Conservation (phyloP, 768 basidiomycete genomes). For the Austroboletus festivus region DNA sequence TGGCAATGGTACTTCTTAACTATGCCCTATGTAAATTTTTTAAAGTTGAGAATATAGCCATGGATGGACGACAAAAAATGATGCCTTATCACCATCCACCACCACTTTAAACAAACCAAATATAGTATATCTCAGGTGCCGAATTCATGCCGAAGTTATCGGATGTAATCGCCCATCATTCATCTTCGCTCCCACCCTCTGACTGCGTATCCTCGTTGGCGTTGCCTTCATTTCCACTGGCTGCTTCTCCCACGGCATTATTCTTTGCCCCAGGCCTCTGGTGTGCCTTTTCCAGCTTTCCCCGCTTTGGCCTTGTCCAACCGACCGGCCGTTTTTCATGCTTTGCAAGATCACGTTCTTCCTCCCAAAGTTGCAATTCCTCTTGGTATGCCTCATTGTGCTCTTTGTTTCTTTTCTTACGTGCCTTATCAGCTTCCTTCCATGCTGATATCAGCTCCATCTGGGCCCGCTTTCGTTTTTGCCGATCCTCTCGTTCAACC, state of each 20-base stretch:
- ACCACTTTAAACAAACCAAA: too few relatives aligned
- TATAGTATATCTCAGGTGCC: too few relatives aligned
- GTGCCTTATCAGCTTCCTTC: background rate
- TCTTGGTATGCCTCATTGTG: background rate
- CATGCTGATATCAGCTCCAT: background rate
- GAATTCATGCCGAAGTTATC: too few relatives aligned
- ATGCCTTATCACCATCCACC: too few relatives aligned
- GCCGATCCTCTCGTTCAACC: background rate
- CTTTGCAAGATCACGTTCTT: background rate
- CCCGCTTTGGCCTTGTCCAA: background rate
- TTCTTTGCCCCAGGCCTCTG: background rate
- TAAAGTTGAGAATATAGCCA: too few relatives aligned
- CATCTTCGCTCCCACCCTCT: background rate
- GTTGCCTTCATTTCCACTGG: background rate
- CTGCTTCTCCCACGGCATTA: too few relatives aligned
- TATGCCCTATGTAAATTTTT: too few relatives aligned
- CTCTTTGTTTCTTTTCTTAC: background rate
- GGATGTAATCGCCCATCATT: background rate
- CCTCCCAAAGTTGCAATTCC: background rate
- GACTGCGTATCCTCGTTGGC: background rate
- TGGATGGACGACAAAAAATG: too few relatives aligned
- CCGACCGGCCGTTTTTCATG: background rate
- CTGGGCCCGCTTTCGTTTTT: too few relatives aligned
- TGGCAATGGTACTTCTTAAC: too few relatives aligned
- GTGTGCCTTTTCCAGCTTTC: background rate